Conservation (phyloP, 148 eudicot genomes). For the Selenicereus undatus region DNA sequence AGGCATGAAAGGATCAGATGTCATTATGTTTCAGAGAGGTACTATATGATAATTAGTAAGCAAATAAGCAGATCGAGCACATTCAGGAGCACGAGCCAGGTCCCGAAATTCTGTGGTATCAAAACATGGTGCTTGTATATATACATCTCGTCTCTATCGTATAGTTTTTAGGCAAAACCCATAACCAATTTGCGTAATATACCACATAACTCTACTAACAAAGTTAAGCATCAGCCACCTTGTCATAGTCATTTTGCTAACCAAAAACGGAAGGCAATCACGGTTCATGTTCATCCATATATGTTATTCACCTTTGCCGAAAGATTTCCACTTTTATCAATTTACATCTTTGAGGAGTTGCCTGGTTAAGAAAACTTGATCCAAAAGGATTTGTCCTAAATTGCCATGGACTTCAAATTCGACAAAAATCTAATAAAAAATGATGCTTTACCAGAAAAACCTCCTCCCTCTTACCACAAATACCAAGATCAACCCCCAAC, state of each 20-base stretch:
- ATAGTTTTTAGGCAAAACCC: background rate
- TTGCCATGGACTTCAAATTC: conserved; percentile 21
- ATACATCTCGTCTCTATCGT: background rate
- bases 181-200: background rate
- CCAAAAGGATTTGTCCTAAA: conserved; percentile 14
- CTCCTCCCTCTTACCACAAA: conserved; percentile 16
- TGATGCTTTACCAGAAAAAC: conserved; percentile 21
- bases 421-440: conserved; percentile 12
- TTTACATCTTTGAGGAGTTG: conserved; percentile 15
- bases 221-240: background rate
- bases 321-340: conserved; percentile 20
- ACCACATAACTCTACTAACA: background rate
- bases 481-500: conserved; percentile 34
- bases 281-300: conserved; percentile 10
- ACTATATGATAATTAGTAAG: too few relatives aligned
- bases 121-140: background rate
- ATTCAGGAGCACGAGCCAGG: too few relatives aligned
- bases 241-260: conserved; percentile 8
- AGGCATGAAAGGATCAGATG: too few relatives aligned
- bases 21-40: too few relatives aligned
- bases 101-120: too few relatives aligned
- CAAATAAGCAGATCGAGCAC: too few relatives aligned
- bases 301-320: conserved; percentile 10
- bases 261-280: background rate
- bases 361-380: conserved; percentile 7